Conservation (phyloP, 768 basidiomycete genomes). For the Lactifluus rugatus region DNA sequence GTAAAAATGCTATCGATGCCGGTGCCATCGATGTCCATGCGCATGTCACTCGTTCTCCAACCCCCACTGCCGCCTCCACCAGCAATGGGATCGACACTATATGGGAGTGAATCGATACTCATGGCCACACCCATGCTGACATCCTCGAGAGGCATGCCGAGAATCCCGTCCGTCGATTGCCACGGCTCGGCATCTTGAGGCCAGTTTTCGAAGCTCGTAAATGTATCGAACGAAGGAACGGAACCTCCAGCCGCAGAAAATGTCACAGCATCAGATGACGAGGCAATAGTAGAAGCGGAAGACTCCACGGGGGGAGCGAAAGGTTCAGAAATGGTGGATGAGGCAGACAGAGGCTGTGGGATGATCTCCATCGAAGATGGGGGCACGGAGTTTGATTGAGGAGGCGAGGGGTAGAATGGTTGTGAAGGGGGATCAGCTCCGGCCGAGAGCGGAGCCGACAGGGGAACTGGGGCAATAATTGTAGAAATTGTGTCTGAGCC, state of each 20-base stretch:
- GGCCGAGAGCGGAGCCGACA: conserved; percentile 23
- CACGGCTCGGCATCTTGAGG: conserved; percentile 22
- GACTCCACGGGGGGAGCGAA: conserved; percentile 3
- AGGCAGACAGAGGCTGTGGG: neutral
- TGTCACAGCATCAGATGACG: conserved; percentile 14
- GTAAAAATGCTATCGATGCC: conserved; percentile 43
- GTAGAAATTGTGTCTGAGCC: conserved; percentile 6
- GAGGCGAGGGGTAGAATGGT: conserved; percentile 56
- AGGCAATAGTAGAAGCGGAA: neutral
- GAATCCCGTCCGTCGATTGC: conserved; percentile 14
- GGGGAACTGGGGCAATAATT: conserved; percentile 12
- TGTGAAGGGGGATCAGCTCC: conserved; percentile 18
- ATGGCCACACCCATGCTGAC: conserved; percentile 27
- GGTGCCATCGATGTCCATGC: conserved; percentile 24
- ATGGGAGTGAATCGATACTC: conserved; percentile 34
- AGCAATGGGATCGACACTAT: conserved; percentile 34
- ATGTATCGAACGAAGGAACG: conserved; percentile 25
- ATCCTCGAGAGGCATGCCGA: conserved; percentile 15
- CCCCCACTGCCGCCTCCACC: conserved; percentile 23
- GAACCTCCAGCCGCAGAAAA: conserved; percentile 18
- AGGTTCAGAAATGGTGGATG: conserved; percentile 3
- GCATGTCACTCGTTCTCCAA: conserved; percentile 20
- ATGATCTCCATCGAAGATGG: neutral
- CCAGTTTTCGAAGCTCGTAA: conserved; percentile 37
- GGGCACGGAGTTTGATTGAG: conserved; percentile 33